Conservation (phyloP, 345 rosid species). For the Gossypium rotundifolium region DNA sequence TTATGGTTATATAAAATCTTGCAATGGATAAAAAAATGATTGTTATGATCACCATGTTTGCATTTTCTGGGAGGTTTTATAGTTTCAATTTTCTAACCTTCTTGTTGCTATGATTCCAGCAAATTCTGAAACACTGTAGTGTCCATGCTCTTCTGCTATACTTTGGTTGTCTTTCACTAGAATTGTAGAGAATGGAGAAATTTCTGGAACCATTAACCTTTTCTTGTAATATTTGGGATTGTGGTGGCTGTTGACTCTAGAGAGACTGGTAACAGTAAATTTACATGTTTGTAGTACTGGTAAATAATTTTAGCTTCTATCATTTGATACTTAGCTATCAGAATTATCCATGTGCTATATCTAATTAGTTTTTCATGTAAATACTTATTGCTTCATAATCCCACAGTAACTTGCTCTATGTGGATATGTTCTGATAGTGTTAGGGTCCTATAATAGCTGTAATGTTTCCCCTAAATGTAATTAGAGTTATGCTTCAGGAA, state of each 20-base stretch:
- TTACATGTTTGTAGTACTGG: not conserved
- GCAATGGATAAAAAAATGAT: not conserved
- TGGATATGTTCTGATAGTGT: not conserved
- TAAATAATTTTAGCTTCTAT: not conserved
- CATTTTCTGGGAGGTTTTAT: not conserved
- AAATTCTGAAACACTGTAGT: not conserved
- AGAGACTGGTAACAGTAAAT: slow-evolving; percentile 2
- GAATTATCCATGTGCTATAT: not conserved
- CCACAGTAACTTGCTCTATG: not conserved
- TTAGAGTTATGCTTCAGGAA: not conserved
- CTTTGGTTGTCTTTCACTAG: not conserved
- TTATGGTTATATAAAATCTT: not conserved
- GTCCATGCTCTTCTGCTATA: not conserved
- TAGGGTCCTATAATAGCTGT: not conserved
- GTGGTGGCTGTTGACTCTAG: not conserved
- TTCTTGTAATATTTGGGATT: not conserved
- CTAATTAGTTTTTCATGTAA: not conserved
- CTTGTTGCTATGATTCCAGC: slow-evolving; percentile 4
- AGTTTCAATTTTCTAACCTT: not conserved
- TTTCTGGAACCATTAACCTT: not conserved
- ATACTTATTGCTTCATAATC: not conserved
- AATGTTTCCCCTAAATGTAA: not conserved
- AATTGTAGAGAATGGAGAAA: not conserved
- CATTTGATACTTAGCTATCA: not conserved
- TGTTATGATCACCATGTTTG: not conserved